phyloP scores from a whole-genome alignment of 768 basidiomycete species.

The Pleurotus platypus region DNA sequence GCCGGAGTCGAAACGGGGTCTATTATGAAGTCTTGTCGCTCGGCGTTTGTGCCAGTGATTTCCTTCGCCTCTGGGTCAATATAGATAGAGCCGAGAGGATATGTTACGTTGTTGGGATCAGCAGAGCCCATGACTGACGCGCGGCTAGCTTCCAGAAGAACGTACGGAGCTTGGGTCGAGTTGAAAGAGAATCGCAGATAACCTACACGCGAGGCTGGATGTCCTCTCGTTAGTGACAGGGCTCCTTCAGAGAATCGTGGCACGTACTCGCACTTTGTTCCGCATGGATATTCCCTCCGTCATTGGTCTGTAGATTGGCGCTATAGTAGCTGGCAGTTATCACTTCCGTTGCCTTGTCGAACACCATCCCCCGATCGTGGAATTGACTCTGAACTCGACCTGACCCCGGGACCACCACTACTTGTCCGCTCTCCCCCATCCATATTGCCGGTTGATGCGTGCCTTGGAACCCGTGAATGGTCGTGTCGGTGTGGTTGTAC shows the following conservation, averaged over 20 bases:
- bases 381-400: slow-evolving; percentile 45
- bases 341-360: slow-evolving; percentile 50
- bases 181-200: slow-evolving; percentile 70
- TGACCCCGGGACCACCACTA: slow-evolving; percentile 40
- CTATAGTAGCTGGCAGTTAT: slow-evolving; percentile 53
- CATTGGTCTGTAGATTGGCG: slow-evolving; percentile 50
- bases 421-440: slow-evolving; percentile 59
- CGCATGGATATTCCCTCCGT: slow-evolving; percentile 47
- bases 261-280: slow-evolving; percentile 63
- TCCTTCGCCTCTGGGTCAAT: slow-evolving; percentile 41
- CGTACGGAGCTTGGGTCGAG: slow-evolving; percentile 39
- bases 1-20: slow-evolving; percentile 46
- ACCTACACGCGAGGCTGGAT: slow-evolving; percentile 67
- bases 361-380: slow-evolving; percentile 53
- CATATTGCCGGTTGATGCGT: slow-evolving; percentile 67
- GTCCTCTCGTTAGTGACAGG: background rate
- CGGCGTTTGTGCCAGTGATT: slow-evolving; percentile 62
- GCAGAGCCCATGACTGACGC: slow-evolving; percentile 55
- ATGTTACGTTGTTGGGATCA: slow-evolving; percentile 42
- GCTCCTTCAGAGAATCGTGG: background rate
- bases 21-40: slow-evolving; percentile 71
- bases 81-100: slow-evolving; percentile 47
- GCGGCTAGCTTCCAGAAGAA: slow-evolving; percentile 66
- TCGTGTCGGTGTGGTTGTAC: slow-evolving; percentile 39
- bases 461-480: slow-evolving; percentile 55